These are phyloP conservation scores for Fomitiporia mediterranea DNA, from an alignment of 1,284 basidiomycete species.

Conservation along the genomic window DNA sequence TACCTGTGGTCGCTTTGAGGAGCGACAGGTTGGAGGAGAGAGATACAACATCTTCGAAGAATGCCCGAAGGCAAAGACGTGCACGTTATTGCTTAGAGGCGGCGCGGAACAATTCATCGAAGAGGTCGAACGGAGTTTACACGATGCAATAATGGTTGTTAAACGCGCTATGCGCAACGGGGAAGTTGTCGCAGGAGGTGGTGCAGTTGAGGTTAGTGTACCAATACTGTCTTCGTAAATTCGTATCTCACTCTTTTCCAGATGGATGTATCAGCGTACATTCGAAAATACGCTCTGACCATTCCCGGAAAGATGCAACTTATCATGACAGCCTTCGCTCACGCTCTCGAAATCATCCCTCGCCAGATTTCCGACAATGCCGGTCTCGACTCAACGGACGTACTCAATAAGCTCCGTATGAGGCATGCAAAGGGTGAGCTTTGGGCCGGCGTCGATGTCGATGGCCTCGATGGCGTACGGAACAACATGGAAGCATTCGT, in stretches of 20 bases:
- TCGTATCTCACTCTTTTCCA: slow-evolving; percentile 29
- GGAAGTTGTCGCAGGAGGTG: slow-evolving; percentile 95
- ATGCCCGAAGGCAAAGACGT: slow-evolving; percentile 95
- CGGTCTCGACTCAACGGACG: slow-evolving; percentile 95
- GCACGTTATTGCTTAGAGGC: slow-evolving; percentile 92
- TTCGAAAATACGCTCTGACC: slow-evolving; percentile 85
- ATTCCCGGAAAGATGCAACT: slow-evolving; percentile 97
- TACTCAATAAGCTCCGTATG: slow-evolving; percentile 97
- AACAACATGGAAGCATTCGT: slow-evolving; percentile 98
- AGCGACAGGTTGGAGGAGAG: slow-evolving; percentile 96
- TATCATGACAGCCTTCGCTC: slow-evolving; percentile 94
- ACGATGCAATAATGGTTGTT: slow-evolving; percentile 99
- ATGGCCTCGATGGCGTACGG: slow-evolving; percentile 81
- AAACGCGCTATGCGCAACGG: slow-evolving; percentile 96
- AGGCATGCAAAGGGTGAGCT: slow-evolving; percentile 83
- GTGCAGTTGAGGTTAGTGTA: slow-evolving; percentile 87
- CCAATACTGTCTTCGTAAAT: background rate
- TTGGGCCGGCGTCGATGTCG: slow-evolving; percentile 96
- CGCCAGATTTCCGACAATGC: slow-evolving; percentile 99
- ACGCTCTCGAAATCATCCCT: slow-evolving; percentile 95
- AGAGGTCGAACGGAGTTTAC: slow-evolving; percentile 95
- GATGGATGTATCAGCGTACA: slow-evolving; percentile 96
- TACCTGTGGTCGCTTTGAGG: slow-evolving; percentile 88
- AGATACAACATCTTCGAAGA: slow-evolving; percentile 95
- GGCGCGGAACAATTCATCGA: slow-evolving; percentile 99